Evolutionary conservation across 75 land plant species (phyloP).

Genomic region (Pseudotsuga menziesii): DNA sequence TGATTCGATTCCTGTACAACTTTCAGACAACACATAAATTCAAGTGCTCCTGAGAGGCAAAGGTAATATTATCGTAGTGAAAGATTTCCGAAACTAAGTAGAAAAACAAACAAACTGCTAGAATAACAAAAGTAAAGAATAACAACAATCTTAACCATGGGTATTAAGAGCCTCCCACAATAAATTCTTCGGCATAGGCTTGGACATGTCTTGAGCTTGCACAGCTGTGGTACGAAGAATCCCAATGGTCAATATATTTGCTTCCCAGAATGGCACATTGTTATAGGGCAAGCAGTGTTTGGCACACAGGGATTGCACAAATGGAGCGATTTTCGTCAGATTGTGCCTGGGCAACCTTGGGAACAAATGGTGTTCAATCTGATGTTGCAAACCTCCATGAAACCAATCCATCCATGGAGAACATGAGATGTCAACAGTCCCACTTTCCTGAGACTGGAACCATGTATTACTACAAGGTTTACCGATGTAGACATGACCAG

Average conservation of each 20-base stretch:
- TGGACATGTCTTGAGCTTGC: conserved; percentile 59
- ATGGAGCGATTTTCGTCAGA: conserved; percentile 42
- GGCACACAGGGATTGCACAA: conserved; percentile 58
- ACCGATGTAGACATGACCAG: too few relatives aligned
- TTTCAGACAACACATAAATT: too few relatives aligned
- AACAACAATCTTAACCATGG: conserved; percentile 21
- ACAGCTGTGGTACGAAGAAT: conserved; percentile 64
- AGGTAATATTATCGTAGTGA: too few relatives aligned
- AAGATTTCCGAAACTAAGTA: too few relatives aligned
- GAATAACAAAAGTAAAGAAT: too few relatives aligned
- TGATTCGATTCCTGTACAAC: too few relatives aligned
- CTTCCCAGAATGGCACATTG: conserved; percentile 62
- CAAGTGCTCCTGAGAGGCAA: too few relatives aligned
- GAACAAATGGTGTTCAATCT: conserved; percentile 80
- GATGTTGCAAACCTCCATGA: conserved; percentile 74
- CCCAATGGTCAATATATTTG: conserved; percentile 51
- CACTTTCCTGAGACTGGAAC: too few relatives aligned
- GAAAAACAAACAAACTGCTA: too few relatives aligned
- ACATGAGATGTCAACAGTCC: too few relatives aligned
- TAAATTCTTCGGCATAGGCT: conserved; percentile 36
- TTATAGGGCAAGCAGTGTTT: conserved; percentile 67
- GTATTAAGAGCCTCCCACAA: conserved; percentile 82
- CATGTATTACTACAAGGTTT: too few relatives aligned
- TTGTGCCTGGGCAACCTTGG: conserved; percentile 64
- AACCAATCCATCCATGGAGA: conserved; percentile 81